These are phyloP conservation scores for Mimosa pudica DNA, from an alignment of 306 rosid genomes.

Conservation along the genomic window DNA sequence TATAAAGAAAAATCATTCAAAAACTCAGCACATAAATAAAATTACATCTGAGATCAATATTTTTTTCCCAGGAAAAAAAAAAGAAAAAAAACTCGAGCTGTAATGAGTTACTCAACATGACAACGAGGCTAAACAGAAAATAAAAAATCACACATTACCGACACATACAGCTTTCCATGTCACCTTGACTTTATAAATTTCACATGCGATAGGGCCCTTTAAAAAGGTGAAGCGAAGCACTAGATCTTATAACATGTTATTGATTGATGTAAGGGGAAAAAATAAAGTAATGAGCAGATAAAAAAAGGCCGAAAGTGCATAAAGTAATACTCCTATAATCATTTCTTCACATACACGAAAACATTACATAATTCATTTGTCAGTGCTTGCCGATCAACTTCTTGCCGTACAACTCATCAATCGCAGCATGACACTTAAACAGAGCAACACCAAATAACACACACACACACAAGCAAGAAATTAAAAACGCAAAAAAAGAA, in stretches of 20 bases:
- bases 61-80: background rate
- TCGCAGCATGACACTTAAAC: slow-evolving; percentile 21
- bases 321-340: slow-evolving; percentile 31
- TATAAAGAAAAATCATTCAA: background rate
- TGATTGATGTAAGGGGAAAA: background rate
- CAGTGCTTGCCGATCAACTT: slow-evolving; percentile 47
- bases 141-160: slow-evolving; percentile 58
- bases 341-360: slow-evolving; percentile 64
- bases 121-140: slow-evolving; percentile 40
- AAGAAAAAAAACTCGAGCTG: slow-evolving; percentile 36
- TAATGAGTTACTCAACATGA: slow-evolving; percentile 35
- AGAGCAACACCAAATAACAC: background rate
- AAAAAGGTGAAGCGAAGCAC: slow-evolving; percentile 21
- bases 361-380: slow-evolving; percentile 40
- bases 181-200: slow-evolving; percentile 43
- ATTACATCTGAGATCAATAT: background rate
- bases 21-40: background rate
- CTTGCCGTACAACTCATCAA: slow-evolving; percentile 36
- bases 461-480: background rate
- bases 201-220: slow-evolving; percentile 53
- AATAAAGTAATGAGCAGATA: slow-evolving; percentile 13
- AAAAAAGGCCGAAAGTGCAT: slow-evolving; percentile 21
- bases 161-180: slow-evolving; percentile 48
- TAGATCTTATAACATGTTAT: slow-evolving; percentile 47
- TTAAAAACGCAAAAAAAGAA: background rate